Evolutionary conservation across 1,139 yeast species (phyloP), one percentile per base, ranked within the genome.

Genomic region (Saccharomycopsis hybrid): DNA sequence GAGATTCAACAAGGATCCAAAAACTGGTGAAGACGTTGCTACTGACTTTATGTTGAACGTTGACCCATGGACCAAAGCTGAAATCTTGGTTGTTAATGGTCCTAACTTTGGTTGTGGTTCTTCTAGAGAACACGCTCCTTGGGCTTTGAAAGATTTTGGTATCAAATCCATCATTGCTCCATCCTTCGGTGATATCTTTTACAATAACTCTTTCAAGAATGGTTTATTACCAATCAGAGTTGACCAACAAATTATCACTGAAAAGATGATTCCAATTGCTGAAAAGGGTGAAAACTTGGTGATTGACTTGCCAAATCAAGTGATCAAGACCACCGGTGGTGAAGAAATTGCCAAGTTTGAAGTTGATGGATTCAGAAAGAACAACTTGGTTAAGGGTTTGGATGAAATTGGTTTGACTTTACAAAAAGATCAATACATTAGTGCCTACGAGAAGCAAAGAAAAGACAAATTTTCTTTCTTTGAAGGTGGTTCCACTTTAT

Each of bases 91-190:
- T 58, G 96, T 90, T 55, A 82, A 95, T 47, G 98, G 98, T 66
- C 95, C 87, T 66, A 92, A 92, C 73, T 92, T 92, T 65, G 98
- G 98, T 58, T 92, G 98, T 73, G 98, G 98, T 61, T 90, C 97
- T 41, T 89, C 97, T 4, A 87, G 98, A 76, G 98, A 92, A 68
- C 98, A 92, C 63, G 98, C 98, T 28, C 97, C 98, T 53, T 92
- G 98, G 98, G 98, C 98, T 2, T 77, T 92, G 58, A 90, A 88
- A 62, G 98, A 92, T 70, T 92, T 92, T 62, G 98, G 98, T 66
- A 89, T 92, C 67, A 83, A 86, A 67, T 85, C 92, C 57, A 85
- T 92, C 65, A 89, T 92, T 68, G 97, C 98, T 3, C 97, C 97
- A 54, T 88, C 97, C 1, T 92, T 90, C 62, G 98, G 98, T 65